A percentile compares a stretch with the other conserved stretches of the same genome.
Conservation (phyloP, 768 basidiomycete species). For the Boletus tomentosulus region DNA sequence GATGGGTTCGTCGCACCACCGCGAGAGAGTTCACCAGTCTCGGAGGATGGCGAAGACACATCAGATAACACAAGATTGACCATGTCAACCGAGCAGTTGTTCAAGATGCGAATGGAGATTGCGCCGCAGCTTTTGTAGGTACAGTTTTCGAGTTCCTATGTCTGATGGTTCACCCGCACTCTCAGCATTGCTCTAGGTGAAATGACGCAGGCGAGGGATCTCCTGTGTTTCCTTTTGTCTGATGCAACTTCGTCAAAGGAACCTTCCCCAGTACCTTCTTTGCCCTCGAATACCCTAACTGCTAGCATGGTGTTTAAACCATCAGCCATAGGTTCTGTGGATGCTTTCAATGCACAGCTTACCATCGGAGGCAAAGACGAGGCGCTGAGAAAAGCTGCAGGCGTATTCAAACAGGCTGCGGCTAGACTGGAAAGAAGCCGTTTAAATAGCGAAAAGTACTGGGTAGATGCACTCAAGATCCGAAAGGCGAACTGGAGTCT, state of each 20-base stretch:
- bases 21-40: constrained; percentile 22
- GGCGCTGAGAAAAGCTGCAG: constrained; percentile 68
- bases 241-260: constrained; percentile 34
- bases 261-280: constrained; percentile 24
- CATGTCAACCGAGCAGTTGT: constrained; percentile 73
- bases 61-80: constrained; percentile 31
- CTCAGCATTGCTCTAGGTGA: constrained; percentile 71
- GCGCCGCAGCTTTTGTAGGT: constrained; percentile 71
- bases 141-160: background rate
- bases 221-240: constrained; percentile 57
- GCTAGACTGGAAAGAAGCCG: constrained; percentile 63
- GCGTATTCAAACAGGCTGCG: constrained; percentile 66
- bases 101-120: constrained; percentile 70
- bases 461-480: constrained; percentile 77
- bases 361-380: constrained; percentile 78
- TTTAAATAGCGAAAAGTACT: constrained; percentile 65
- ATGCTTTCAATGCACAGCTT: constrained; percentile 68
- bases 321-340: constrained; percentile 58
- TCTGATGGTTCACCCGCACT: constrained; percentile 13
- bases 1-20: constrained; percentile 28
- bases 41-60: constrained; percentile 29
- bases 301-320: constrained; percentile 67
- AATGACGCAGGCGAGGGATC: constrained; percentile 71
- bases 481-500: constrained; percentile 77
- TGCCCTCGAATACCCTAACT: constrained; percentile 41